Percentiles rank a stretch among this genome's conserved stretches.
Evolutionary conservation across 2,329 filamentous ascomycete genomes (phyloP).

Genomic region (Magnaporthales sp.): DNA sequence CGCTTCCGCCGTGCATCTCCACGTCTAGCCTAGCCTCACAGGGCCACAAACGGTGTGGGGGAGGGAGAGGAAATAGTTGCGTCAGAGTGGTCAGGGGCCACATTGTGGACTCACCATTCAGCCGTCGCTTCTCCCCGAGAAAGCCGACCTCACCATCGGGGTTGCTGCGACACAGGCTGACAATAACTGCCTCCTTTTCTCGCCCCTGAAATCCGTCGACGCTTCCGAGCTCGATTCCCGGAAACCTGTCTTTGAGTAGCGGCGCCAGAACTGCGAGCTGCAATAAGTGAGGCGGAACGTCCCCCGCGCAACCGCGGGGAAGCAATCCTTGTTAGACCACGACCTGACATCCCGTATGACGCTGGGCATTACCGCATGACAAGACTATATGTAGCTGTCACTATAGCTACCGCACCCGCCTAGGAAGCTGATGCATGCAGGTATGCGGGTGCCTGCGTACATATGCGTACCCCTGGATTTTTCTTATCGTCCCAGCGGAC

Average conservation of each 20-base stretch:
- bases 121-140: constrained; percentile 77
- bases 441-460: neutral
- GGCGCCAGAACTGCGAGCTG: constrained; percentile 70
- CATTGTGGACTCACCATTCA: constrained; percentile 61
- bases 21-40: neutral
- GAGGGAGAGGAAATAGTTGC: neutral
- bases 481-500: neutral
- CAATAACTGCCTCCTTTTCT: constrained; percentile 91
- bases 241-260: constrained; percentile 68
- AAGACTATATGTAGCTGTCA: neutral
- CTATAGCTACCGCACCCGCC: neutral
- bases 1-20: neutral
- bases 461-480: neutral
- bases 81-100: neutral
- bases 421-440: neutral
- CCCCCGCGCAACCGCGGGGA: neutral
- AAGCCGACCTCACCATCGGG: constrained; percentile 82
- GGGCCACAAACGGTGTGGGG: neutral
- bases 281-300: neutral
- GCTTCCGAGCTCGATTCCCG: constrained; percentile 86
- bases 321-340: neutral
- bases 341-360: neutral
- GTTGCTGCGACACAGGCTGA: constrained; percentile 93
- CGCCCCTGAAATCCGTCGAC: constrained; percentile 93
- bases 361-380: neutral